Base-by-base conservation (phyloP, 2,329 filamentous ascomycete genomes). In the Neofusicoccum cordaticola region DNA sequence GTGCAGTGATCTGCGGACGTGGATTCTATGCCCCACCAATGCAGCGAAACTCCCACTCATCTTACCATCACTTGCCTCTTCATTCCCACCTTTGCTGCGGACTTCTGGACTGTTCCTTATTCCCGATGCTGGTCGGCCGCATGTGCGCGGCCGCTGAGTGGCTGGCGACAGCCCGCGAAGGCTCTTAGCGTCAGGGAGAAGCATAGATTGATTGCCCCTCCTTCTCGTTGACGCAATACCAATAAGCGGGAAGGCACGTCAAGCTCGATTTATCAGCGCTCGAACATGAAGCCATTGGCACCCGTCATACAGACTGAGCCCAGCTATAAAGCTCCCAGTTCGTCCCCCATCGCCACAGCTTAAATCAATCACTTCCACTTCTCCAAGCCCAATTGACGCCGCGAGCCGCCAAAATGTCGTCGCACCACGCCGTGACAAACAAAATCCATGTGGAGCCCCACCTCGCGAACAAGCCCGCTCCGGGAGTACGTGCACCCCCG, bases 381-480 rank as follows among this genome's bases (percentile, higher is more conserved):
- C 19, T n/a, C 15, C 5, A 4, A 9, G 12, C 19, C 12, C 4
- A 27, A 51, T 51, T 12, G 7, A 41, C 35, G 3, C 19, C 22
- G 34, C 22, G 22, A 22, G 22, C 58, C 27, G 11, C 19, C 34
- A 39, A 11, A 1, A 62, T 62, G 58, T 39, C 62, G 17, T 61
- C 67, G 22, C 67, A 68, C 41, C 74, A 77, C 69, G 74, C 69
- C 22, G 62, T 76, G 51, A 66, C 72, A 31, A 71, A 72, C 58
- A 67, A 72, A 5, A 70, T 72, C 11, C 68, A 71, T 39, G 72
- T 70, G 42, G 77, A 79, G 63, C 67, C 73, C 53, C 70, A 71
- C 44, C 69, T 77, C 64, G 70, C 73, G 50, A 83, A 83, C 71
- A 75, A 73, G 57, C 71, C 79, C 17, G 79, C 80, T 4, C 72